Conservation (phyloP, 352 stramenopile genomes). For the Phytophthora citrophthora region DNA sequence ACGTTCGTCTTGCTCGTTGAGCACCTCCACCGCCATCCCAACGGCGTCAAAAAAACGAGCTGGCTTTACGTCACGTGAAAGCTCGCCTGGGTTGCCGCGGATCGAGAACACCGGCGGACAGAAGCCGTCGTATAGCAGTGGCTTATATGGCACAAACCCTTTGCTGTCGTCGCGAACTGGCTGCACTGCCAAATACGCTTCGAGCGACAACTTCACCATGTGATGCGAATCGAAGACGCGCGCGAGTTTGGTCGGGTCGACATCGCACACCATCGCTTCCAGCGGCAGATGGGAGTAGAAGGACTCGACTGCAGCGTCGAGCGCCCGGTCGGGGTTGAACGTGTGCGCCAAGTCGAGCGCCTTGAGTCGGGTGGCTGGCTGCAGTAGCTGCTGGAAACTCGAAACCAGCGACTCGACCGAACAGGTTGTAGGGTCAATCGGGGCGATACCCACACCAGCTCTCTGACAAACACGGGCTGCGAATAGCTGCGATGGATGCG, state of each 20-base stretch:
- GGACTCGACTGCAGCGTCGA: slow-evolving; percentile 64
- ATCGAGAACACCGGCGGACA: slow-evolving; percentile 31
- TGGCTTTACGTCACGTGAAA: slow-evolving; percentile 16
- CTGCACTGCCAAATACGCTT: slow-evolving; percentile 38
- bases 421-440: slow-evolving; percentile 61
- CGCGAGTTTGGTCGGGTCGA: slow-evolving; percentile 38
- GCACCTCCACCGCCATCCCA: slow-evolving; percentile 16
- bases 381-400: slow-evolving; percentile 63
- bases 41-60: slow-evolving; percentile 17
- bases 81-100: slow-evolving; percentile 17
- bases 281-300: slow-evolving; percentile 76
- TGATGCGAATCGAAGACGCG: slow-evolving; percentile 43
- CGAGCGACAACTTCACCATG: slow-evolving; percentile 39
- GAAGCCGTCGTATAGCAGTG: slow-evolving; percentile 31
- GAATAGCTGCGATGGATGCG: slow-evolving; percentile 91
- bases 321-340: slow-evolving; percentile 69
- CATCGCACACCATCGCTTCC: slow-evolving; percentile 80
- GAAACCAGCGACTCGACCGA: slow-evolving; percentile 63
- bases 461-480: slow-evolving; percentile 67
- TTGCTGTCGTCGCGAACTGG: slow-evolving; percentile 28
- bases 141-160: slow-evolving; percentile 41
- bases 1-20: slow-evolving; percentile 14
- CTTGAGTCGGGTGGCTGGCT: slow-evolving; percentile 38
- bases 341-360: slow-evolving; percentile 41
- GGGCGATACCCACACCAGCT: slow-evolving; percentile 65